Base-by-base conservation (phyloP, 495 filamentous ascomycete species). In the Aspergillus indologenus region DNA sequence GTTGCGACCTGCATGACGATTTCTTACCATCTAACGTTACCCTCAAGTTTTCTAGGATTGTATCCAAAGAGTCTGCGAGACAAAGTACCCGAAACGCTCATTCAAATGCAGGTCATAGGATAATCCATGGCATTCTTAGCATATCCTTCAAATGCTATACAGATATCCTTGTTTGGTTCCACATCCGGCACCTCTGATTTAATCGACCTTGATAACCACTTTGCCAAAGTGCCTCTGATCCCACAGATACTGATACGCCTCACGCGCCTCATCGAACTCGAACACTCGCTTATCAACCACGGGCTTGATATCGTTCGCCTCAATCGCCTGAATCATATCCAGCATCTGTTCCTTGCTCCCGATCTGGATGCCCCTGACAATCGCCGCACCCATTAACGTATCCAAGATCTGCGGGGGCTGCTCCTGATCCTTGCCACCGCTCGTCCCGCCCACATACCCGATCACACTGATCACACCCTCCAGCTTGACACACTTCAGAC, bases 191-290 rank as follows among this genome's bases (percentile, higher is more conserved):
- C n/a, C n/a, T n/a, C n/a, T n/a, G n/a, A n/a, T n/a, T n/a, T 40
- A 65, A 57, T 71, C 67, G 51, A 54, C 18, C 8, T 54, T 20
- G 26, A 54, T 42, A 5, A 44, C 52, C 29, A 54, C 31, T 34
- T 54, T 54, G 17, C 52, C 52, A 54, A 54, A 54, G 22, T 54
- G 52, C 34, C 19, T 40, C 29, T 42, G 26, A 21, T 40, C 31
- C 52, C 31, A 40, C 26, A 44, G 18, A 17, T 54, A 54, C 8
- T 40, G n/a, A 23, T 43, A 54, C 52, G 52, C 52, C 34, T 54
- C 52, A 6, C 31, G 18, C 29, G 31, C 26, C 31, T 54, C 31
- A 12, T 17, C n/a, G 1, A 54, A 44, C 2, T 17, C 18, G 17
- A 54, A 54, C 3, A 42, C 18, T n/a, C 20, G 18, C 9, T 40